These are phyloP conservation scores for Hanseniaspora gamundiae DNA, from an alignment of 1,139 yeast genomes.

Conservation along the genomic window DNA sequence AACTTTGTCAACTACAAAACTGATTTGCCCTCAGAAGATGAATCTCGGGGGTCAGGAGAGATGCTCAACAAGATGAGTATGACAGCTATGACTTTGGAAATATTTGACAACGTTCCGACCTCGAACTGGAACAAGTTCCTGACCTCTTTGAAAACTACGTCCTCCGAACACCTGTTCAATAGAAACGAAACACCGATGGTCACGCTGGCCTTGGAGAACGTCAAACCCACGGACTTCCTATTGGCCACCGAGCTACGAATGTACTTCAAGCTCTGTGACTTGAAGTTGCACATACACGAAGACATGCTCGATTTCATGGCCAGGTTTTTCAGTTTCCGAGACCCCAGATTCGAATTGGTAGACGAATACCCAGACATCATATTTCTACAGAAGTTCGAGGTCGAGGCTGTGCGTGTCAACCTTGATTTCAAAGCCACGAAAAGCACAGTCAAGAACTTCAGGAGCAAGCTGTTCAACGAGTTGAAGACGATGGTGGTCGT, in stretches of 20 bases:
- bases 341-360: constrained; percentile 50
- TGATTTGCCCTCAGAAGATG: constrained; percentile 31
- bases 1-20: constrained; percentile 35
- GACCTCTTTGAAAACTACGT: constrained; percentile 45
- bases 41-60: constrained; percentile 30
- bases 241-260: constrained; percentile 62
- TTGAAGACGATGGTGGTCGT: constrained; percentile 78
- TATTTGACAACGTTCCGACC: constrained; percentile 69
- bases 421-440: constrained; percentile 89
- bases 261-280: constrained; percentile 35
- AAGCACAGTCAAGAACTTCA: constrained; percentile 66
- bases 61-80: constrained; percentile 36
- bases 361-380: constrained; percentile 43
- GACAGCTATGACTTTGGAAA: constrained; percentile 40
- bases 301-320: constrained; percentile 78
- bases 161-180: constrained; percentile 24
- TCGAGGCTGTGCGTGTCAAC: constrained; percentile 50
- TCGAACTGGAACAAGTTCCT: constrained; percentile 88
- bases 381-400: constrained; percentile 57
- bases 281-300: constrained; percentile 81
- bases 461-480: constrained; percentile 35
- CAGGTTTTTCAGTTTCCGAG: constrained; percentile 73
- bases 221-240: constrained; percentile 52
- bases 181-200: constrained; percentile 63
- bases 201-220: constrained; percentile 39